Evolutionary conservation across 306 rosid species (phyloP), one percentile per base, ranked within the genome.

Genomic region (Leucaena leucocephala): DNA sequence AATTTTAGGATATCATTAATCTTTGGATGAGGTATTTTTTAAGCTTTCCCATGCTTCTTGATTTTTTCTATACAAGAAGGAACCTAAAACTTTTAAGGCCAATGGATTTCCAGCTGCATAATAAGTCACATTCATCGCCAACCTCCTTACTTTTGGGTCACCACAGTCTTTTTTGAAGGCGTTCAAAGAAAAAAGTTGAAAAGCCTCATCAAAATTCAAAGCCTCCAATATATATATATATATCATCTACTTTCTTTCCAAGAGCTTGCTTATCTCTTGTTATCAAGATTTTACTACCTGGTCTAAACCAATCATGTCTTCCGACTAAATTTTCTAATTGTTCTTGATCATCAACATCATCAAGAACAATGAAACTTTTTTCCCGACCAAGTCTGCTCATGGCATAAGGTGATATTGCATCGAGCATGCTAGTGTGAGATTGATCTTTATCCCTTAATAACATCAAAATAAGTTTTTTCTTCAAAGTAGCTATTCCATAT

Each of bases 51-150:
- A 76, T n/a, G 10, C 34, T 17, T 36, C 14, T 3, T 4, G 15
- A 2, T 2, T 7, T 64, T 38, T 27, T 0, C 72, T 27, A 6
- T 13, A n/a, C 1, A 65, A 34, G 21, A 14, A 19, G 8, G 22
- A 49, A 13, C 54, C 80, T 62, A 76, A 66, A 19, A 64, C 62
- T 52, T n/a, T 22, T 5, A 76, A 0, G 21, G 49, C 52, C 21
- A 76, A 48, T 10, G 66, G 74, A 48, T 36, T 19, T 9, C 80
- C 73, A 17, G 14, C 8, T 4, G 52, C 73, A 65, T 65, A 65
- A 7, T 3, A 0, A 36, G 50, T 35, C 64, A 58, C 15, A 0
- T 8, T 1, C 4, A 0, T 3, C 3, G 15, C 64, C 10, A 58
- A 27, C 16, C 22, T 14, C 22, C 2, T 58, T 0, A 58, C 0